phyloP scores from a whole-genome alignment of 2,329 filamentous ascomycete genomes.

The Aspergillus pseudonomiae region DNA sequence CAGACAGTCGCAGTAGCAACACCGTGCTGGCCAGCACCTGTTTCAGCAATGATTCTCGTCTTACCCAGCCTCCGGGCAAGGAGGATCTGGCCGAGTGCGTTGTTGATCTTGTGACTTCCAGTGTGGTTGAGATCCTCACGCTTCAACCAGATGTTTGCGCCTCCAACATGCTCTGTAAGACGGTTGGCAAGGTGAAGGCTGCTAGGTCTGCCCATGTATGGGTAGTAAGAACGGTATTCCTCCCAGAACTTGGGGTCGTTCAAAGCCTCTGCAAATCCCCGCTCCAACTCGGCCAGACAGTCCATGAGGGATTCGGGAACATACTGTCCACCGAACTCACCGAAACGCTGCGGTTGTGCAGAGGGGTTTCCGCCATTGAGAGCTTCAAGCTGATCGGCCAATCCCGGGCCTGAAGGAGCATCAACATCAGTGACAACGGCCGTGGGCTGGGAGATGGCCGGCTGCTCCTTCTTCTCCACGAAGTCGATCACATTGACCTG shows the following conservation, averaged over 20 bases:
- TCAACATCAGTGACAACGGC: constrained; percentile 66
- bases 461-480: constrained; percentile 62
- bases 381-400: constrained; percentile 83
- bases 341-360: constrained; percentile 82
- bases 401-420: constrained; percentile 61
- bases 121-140: constrained; percentile 97
- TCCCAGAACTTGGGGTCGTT: constrained; percentile 95
- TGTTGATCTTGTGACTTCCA: constrained; percentile 99
- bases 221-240: constrained; percentile 93
- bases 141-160: constrained; percentile 97
- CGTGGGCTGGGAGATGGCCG: constrained; percentile 53
- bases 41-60: constrained; percentile 97
- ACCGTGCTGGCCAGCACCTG: constrained; percentile 95
- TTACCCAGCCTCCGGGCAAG: constrained; percentile 86
- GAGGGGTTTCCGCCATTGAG: constrained; percentile 65
- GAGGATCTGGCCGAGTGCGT: constrained; percentile 90
- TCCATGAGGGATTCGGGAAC: constrained; percentile 98
- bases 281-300: constrained; percentile 86
- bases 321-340: constrained; percentile 95
- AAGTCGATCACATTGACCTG: constrained; percentile 74
- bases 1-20: constrained; percentile 97
- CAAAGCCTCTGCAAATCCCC: constrained; percentile 83
- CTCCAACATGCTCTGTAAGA: constrained; percentile 83
- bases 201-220: constrained; percentile 94
- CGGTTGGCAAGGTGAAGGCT: constrained; percentile 87